Evolutionary conservation across 345 rosid species (phyloP).

Genomic region (Arabis hirsuta): DNA sequence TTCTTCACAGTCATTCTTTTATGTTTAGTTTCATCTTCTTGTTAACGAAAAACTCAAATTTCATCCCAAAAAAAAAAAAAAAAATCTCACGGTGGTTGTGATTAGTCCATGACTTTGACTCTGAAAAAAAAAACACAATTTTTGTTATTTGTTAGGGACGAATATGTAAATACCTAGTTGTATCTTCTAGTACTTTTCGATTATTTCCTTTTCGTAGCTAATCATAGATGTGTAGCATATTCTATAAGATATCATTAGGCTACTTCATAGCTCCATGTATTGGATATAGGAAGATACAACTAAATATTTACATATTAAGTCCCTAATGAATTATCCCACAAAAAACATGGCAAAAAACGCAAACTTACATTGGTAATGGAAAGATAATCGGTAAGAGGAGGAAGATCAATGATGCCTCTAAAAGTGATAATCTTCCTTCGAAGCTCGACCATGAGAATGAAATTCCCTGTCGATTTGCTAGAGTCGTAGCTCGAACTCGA

Average conservation of each 20-base stretch:
- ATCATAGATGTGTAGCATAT: constrained; percentile 7
- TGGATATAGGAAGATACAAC: not conserved
- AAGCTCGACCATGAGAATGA: constrained; percentile 63
- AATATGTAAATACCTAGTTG: constrained; percentile 3
- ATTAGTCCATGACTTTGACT: not conserved
- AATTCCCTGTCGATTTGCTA: constrained; percentile 42
- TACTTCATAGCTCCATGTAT: too few species aligned
- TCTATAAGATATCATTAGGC: constrained; percentile 15
- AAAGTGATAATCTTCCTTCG: constrained; percentile 63
- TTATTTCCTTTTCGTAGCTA: not conserved
- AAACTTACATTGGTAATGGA: constrained; percentile 53
- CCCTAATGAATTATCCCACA: not conserved
- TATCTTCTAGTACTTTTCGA: not conserved
- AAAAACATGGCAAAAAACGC: not conserved
- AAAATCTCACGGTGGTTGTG: not conserved
- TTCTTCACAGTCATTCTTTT: constrained; percentile 9
- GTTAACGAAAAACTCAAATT: constrained; percentile 10
- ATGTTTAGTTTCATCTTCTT: not conserved
- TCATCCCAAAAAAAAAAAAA: not conserved
- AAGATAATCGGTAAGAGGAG: constrained; percentile 50
- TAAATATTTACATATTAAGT: not conserved
- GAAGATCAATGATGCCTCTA: constrained; percentile 67
- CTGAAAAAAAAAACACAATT: not conserved
- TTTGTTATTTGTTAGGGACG: not conserved
- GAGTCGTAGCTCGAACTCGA: constrained; percentile 38